Percentiles rank a stretch among this genome's conserved stretches.
Evolutionary conservation across 768 basidiomycete genomes (phyloP).

Genomic region (Trametes cinnabarina): DNA sequence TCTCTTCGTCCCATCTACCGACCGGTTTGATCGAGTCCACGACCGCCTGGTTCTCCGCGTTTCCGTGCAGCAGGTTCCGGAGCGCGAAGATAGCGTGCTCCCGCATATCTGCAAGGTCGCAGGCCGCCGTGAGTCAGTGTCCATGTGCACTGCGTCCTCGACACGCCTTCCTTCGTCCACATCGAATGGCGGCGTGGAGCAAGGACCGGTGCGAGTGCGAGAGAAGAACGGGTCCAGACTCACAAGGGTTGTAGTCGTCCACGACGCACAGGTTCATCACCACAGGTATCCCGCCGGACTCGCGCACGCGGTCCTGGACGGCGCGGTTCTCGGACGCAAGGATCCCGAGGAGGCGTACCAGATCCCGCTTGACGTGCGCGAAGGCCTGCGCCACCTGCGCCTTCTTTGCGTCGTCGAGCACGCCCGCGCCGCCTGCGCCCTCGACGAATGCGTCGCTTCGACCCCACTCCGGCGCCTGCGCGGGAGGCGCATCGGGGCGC

Average conservation of each 20-base stretch:
- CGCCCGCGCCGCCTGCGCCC: not conserved
- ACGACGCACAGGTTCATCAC: slow-evolving; percentile 87
- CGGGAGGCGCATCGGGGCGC: slow-evolving; percentile 12
- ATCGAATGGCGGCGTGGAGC: not conserved
- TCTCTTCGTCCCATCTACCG: slow-evolving; percentile 55
- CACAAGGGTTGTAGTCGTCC: slow-evolving; percentile 91
- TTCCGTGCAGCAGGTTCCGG: slow-evolving; percentile 72
- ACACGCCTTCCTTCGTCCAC: not conserved
- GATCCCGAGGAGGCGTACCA: slow-evolving; percentile 85
- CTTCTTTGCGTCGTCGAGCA: not conserved
- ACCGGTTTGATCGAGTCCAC: slow-evolving; percentile 71
- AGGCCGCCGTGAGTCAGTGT: slow-evolving; percentile 1
- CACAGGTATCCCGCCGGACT: slow-evolving; percentile 71
- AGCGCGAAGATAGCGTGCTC: slow-evolving; percentile 90
- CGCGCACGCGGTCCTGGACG: slow-evolving; percentile 74
- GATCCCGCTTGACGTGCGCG: slow-evolving; percentile 81
- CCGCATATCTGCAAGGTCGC: slow-evolving; percentile 61
- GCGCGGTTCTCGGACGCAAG: slow-evolving; percentile 60
- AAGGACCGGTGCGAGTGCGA: not conserved
- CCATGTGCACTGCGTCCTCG: not conserved
- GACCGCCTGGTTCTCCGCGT: slow-evolving; percentile 75
- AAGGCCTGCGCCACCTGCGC: slow-evolving; percentile 56
- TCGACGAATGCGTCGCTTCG: not conserved
- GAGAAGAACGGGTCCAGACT: slow-evolving; percentile 33
- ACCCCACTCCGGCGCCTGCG: not conserved